A percentile compares a stretch with the other conserved stretches of the same genome.
phyloP scores from a whole-genome alignment of 2,329 filamentous ascomycete genomes.

The Dothideomycetes sp. region DNA sequence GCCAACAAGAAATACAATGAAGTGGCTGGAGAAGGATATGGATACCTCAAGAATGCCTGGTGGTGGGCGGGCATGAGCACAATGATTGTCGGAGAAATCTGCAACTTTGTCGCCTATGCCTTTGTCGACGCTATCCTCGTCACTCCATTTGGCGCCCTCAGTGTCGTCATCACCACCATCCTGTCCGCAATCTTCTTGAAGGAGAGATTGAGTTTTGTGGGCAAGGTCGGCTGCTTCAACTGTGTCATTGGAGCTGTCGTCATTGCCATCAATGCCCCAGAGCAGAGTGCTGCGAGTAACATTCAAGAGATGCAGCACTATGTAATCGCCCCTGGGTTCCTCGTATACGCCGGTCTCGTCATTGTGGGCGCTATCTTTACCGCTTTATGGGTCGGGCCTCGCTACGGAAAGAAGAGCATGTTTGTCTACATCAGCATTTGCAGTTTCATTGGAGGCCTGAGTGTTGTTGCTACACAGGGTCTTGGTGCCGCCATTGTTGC shows the following conservation, averaged over 20 bases:
- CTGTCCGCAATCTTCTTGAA: constrained; percentile 92
- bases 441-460: constrained; percentile 86
- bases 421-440: constrained; percentile 94
- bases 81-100: constrained; percentile 94
- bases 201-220: constrained; percentile 87
- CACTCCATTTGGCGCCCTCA: constrained; percentile 80
- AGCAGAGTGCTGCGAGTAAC: constrained; percentile 69
- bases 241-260: constrained; percentile 89
- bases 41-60: constrained; percentile 86
- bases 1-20: constrained; percentile 96
- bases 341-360: constrained; percentile 74
- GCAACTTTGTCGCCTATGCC: constrained; percentile 94
- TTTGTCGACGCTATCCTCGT: constrained; percentile 96
- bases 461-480: constrained; percentile 89
- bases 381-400: constrained; percentile 70
- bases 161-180: constrained; percentile 84
- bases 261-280: constrained; percentile 87
- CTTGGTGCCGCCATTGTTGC: constrained; percentile 84
- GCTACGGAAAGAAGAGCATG: constrained; percentile 95
- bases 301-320: constrained; percentile 90
- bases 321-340: constrained; percentile 76
- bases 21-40: constrained; percentile 90
- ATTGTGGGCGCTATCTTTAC: constrained; percentile 61
- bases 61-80: constrained; percentile 96
- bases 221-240: constrained; percentile 90